Conservation (phyloP, 2,329 filamentous ascomycete species). For the Cladosporium cucumerinum region DNA sequence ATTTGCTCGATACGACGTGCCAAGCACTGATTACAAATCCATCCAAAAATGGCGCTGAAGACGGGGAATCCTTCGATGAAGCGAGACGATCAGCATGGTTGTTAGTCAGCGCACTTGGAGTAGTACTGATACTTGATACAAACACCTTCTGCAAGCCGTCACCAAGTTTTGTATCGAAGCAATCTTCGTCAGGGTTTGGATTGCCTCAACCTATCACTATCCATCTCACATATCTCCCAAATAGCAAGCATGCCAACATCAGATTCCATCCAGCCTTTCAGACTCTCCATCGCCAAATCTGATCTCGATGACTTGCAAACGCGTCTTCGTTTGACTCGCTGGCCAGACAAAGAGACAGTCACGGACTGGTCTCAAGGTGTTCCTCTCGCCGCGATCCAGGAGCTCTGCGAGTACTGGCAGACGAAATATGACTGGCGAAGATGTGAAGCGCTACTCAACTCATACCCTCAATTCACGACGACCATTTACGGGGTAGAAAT, state of each 20-base stretch:
- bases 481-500: constrained; percentile 16
- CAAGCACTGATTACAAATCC: not conserved
- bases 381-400: constrained; percentile 10
- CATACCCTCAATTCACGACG: constrained; percentile 19
- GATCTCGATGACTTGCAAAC: constrained; percentile 24
- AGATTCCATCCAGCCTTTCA: not conserved
- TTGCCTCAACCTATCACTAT: not conserved
- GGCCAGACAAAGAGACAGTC: constrained; percentile 22
- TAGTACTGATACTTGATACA: not conserved
- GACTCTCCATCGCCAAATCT: constrained; percentile 17
- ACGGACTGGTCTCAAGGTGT: constrained; percentile 11
- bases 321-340: constrained; percentile 25
- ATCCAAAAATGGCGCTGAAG: not conserved
- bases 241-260: not conserved
- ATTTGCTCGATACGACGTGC: not conserved
- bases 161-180: not conserved
- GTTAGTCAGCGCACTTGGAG: not conserved
- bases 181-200: no score
- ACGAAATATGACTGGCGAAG: constrained; percentile 20
- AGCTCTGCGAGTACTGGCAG: constrained; percentile 18
- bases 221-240: not conserved
- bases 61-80: not conserved
- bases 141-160: not conserved
- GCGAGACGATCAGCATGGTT: not conserved
- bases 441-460: constrained; percentile 18